phyloP scores from a whole-genome alignment of 1,139 yeast genomes.

The Blastobotrys apis region DNA sequence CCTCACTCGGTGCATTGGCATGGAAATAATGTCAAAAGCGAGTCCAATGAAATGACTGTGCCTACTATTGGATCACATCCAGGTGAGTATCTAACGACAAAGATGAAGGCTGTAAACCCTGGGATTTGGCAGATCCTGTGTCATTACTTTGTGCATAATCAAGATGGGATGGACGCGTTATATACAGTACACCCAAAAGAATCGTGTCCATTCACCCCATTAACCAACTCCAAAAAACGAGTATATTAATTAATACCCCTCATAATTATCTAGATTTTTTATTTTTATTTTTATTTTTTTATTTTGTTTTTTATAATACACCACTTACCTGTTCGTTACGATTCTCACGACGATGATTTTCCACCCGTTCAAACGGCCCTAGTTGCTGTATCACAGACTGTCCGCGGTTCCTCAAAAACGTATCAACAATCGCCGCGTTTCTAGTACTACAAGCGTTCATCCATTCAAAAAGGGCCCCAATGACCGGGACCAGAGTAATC shows the following conservation, averaged over 20 bases:
- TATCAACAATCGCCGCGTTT: conserved; percentile 70
- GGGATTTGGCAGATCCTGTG: conserved; percentile 11
- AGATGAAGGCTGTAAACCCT: conserved; percentile 9
- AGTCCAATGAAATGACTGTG: conserved; percentile 1
- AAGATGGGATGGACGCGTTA: conserved; percentile 9
- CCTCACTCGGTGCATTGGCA: conserved; percentile 12
- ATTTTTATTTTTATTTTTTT: background rate
- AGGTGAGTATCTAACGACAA: conserved; percentile 2
- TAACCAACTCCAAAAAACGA: conserved; percentile 6
- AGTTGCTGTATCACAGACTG: conserved; percentile 17
- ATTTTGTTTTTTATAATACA: background rate
- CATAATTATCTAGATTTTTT: background rate
- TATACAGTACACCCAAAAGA: conserved; percentile 5
- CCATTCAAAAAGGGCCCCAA: conserved; percentile 77
- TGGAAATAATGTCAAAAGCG: conserved; percentile 4
- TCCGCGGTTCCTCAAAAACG: conserved; percentile 30
- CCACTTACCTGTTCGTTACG: background rate
- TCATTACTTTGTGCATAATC: conserved; percentile 10
- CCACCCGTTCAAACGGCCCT: conserved; percentile 23
- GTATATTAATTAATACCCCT: too few species aligned
- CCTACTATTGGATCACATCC: conserved; percentile 9
- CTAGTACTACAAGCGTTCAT: conserved; percentile 82
- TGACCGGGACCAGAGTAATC: conserved; percentile 69
- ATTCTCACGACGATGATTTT: background rate
- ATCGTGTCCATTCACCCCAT: conserved; percentile 8